Evolutionary conservation across 371 early-diverging fungal genomes (phyloP), one percentile per base, ranked within the genome.

Genomic region (Entomophthora muscae): DNA sequence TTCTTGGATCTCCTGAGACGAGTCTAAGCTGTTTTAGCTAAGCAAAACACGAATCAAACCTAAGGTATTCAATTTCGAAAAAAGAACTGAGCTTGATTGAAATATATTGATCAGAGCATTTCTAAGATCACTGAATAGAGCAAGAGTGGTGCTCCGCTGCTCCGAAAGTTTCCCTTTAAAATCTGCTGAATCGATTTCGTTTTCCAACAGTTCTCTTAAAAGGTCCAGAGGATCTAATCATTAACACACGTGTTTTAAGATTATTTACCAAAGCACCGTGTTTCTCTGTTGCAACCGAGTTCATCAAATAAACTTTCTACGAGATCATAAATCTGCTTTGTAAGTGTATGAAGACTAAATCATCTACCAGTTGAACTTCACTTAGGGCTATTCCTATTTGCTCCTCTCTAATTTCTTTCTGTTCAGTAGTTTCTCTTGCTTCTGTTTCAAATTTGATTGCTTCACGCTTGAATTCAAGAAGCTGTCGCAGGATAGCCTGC

Each of bases 381-480:
- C 28, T 28, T 28, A 58, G 22, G 26, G 30, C 30, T 22, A 58
- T 30, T 21, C 30, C 30, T 7, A 58, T 30, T 7, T 28, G 24
- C 22, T 58, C 59, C 21, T 58, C 59, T 27, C 30, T 58, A 23
- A 21, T 21, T 23, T 23, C 30, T 13, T 30, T 23, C 21, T 30
- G 5, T 22, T 23, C 59, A 30, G 26, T 10, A 12, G 3, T 31
- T 12, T 27, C 30, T 58, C 26, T 31, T 3, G 21, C 24, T 23
- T 58, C 28, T 21, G 30, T 27, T 58, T 58, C 28, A 27, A 30
- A 28, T 58, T 30, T 58, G 24, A 21, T 31, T 52, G 71, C 68
- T 59, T 78, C 72, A 26, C 88, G 76, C 70, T 86, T 85, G 74
- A 89, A 90, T 65, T 87, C 87, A 69, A 80, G 80, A 86, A 90